Percentiles rank a stretch among this genome's conserved stretches.
These are phyloP conservation scores for Tulasnella sp. DNA, from an alignment of 768 basidiomycete genomes.

Conservation along the genomic window DNA sequence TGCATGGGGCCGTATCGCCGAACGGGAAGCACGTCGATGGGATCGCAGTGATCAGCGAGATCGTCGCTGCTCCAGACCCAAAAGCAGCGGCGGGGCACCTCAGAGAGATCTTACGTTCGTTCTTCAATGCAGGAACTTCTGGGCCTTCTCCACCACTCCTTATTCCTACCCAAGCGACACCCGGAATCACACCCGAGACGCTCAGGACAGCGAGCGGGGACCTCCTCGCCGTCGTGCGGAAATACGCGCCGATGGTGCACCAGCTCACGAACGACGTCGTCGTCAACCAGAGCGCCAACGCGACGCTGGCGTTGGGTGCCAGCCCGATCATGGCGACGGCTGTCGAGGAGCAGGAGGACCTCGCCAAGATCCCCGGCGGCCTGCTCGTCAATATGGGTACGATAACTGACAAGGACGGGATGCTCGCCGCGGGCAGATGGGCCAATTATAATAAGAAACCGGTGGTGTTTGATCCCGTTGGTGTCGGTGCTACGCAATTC, in stretches of 20 bases:
- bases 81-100: constrained; percentile 37
- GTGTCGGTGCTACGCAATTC: constrained; percentile 68
- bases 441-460: constrained; percentile 15
- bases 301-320: constrained; percentile 74
- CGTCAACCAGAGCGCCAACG: constrained; percentile 78
- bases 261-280: constrained; percentile 88
- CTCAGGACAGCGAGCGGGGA: not conserved
- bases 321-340: constrained; percentile 93
- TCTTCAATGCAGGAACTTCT: constrained; percentile 22
- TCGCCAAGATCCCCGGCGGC: constrained; percentile 50
- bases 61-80: constrained; percentile 54
- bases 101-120: constrained; percentile 33
- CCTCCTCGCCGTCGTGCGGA: not conserved
- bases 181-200: not conserved
- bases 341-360: constrained; percentile 67
- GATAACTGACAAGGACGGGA: constrained; percentile 45
- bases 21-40: constrained; percentile 56
- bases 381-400: constrained; percentile 85
- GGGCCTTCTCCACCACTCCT: not conserved
- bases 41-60: constrained; percentile 80
- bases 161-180: not conserved
- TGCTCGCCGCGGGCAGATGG: constrained; percentile 55
- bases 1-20: constrained; percentile 56
- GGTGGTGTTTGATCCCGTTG: constrained; percentile 84
- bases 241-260: constrained; percentile 11